Evolutionary conservation across 2,329 filamentous ascomycete genomes (phyloP), one percentile per base, ranked within the genome.

Genomic region (Botryotinia globosa): DNA sequence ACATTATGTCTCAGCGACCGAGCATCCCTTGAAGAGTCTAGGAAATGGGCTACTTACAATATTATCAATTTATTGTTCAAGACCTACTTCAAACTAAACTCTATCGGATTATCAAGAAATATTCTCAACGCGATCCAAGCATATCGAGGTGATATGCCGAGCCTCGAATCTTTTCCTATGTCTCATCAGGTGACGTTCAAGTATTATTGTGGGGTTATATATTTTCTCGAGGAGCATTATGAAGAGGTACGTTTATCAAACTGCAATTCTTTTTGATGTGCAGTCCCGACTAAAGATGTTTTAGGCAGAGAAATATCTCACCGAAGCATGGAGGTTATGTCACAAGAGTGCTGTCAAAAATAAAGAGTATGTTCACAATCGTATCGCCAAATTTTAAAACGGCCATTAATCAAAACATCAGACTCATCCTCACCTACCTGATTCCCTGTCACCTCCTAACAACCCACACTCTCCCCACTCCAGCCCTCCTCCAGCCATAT

Each of bases 41-140:
- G 96, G 71, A 99, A 98, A 88, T 99, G 96, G 96, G 97, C 94
- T 10, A 92, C 97, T 65, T 99, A 99, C 84, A 94, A 94, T 81
- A 91, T 95, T 76, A 94, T 94, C 79, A 98, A 97, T 80, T 87
- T 99, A 12, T 86, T 98, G 22, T 99, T 99, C 88, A 98, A 98
- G 83, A 98, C 94, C 1, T 98, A 98, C 82, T 99, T 99, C 85
- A 97, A 93, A 84, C 86, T 98, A 75, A 97, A 97, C 83, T 93
- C 92, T 48, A 91, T 97, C 73, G 90, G 90, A n/a, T 85, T 98
- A 32, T 97, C 91, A 29, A 94, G 96, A 81, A 98, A 96, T 76
- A 91, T 98, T 67, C 85, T 99, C 64, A 93, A 91, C 77, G 94
- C 94, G 0, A 86, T 99, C 65, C 87, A 91, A 64, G 94, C 94